These are phyloP conservation scores for Penicillium griseofulvum DNA, from an alignment of 2,329 filamentous ascomycete species.

Conservation along the genomic window DNA sequence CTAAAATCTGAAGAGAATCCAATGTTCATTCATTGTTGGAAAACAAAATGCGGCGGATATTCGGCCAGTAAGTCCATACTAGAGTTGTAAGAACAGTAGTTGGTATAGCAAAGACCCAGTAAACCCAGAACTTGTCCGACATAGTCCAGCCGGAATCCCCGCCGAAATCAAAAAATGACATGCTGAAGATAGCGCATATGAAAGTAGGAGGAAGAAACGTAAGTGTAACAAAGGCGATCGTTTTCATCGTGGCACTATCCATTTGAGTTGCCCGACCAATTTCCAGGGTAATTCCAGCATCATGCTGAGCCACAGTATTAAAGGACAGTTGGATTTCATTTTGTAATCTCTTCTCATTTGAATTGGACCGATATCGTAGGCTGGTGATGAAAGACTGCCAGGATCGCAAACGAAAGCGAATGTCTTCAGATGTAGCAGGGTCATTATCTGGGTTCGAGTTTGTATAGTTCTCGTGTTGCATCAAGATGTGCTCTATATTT, in stretches of 20 bases:
- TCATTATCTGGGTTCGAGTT: background rate
- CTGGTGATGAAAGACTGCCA: slow-evolving; percentile 22
- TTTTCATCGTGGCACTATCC: slow-evolving; percentile 56
- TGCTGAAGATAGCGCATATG: slow-evolving; percentile 41
- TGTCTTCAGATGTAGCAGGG: slow-evolving; percentile 10
- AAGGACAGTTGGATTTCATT: slow-evolving; percentile 35
- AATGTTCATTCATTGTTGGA: background rate
- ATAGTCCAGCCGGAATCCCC: slow-evolving; percentile 19
- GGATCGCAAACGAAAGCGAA: slow-evolving; percentile 21
- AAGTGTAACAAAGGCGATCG: slow-evolving; percentile 50
- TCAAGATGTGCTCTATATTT: slow-evolving; percentile 23
- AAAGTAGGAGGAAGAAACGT: slow-evolving; percentile 54
- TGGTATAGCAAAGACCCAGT: slow-evolving; percentile 30
- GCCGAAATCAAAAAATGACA: slow-evolving; percentile 33
- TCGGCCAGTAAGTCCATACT: slow-evolving; percentile 20
- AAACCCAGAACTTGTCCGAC: slow-evolving; percentile 30
- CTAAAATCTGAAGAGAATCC: background rate
- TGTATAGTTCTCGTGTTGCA: slow-evolving; percentile 15
- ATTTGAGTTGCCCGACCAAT: slow-evolving; percentile 27
- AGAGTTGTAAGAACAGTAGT: slow-evolving; percentile 18
- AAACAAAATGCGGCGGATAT: background rate
- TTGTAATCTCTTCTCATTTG: slow-evolving; percentile 30
- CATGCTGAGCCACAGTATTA: slow-evolving; percentile 32
- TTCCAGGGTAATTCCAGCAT: slow-evolving; percentile 21
- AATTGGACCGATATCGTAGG: slow-evolving; percentile 25